A percentile compares a stretch with the other conserved stretches of the same genome.
These are phyloP conservation scores for Gracilaria caudata DNA, from an alignment of 23 red algal genomes.

Conservation along the genomic window DNA sequence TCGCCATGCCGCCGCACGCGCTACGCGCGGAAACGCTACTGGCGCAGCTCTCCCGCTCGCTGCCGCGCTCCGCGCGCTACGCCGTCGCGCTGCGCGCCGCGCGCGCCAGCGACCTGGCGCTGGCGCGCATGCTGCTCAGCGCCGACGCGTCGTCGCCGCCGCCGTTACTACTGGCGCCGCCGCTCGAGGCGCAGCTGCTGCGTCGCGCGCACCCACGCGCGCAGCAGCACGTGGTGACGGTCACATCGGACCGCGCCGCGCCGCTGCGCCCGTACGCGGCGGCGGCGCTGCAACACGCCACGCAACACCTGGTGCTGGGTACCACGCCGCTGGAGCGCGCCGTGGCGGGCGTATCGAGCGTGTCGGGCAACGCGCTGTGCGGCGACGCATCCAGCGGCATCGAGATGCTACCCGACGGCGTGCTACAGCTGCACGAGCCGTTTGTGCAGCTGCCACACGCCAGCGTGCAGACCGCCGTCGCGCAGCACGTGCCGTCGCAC, in stretches of 20 bases:
- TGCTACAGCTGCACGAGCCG: neutral
- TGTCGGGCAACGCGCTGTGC: neutral
- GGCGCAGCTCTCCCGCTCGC: neutral
- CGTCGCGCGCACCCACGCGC: neutral
- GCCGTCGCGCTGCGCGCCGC: constrained; percentile 4
- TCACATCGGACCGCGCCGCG: neutral
- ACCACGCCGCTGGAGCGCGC: neutral
- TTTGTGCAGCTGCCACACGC: neutral
- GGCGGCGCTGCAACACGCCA: neutral
- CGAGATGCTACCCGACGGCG: neutral
- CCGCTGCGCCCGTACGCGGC: constrained; percentile 20
- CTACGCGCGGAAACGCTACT: neutral
- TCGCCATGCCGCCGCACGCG: neutral
- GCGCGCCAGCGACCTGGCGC: constrained; percentile 2
- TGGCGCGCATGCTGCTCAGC: neutral
- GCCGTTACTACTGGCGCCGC: neutral
- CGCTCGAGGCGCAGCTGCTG: neutral
- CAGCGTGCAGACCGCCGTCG: neutral
- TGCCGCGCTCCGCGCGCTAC: neutral
- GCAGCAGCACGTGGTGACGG: neutral
- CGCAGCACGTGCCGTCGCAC: neutral
- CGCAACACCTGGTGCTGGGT: neutral
- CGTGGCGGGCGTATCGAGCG: neutral
- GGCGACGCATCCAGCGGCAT: constrained; percentile 7
- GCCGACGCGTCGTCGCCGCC: neutral